phyloP scores from a whole-genome alignment of 2,329 filamentous ascomycete species.

The Sporothrix schenckii region DNA sequence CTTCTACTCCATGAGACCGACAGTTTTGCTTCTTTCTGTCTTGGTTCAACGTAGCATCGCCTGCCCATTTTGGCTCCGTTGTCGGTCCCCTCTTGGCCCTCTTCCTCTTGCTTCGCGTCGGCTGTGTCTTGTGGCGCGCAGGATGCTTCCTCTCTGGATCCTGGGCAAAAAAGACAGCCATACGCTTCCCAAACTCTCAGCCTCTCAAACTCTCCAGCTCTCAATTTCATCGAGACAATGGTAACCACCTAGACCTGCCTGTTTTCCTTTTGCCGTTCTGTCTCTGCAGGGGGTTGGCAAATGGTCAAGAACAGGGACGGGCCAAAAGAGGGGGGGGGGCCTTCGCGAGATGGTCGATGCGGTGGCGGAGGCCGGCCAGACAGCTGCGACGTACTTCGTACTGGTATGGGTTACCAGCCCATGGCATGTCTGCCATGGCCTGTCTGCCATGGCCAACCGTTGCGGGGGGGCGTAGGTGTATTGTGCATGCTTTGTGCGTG shows the following conservation, averaged over 20 bases:
- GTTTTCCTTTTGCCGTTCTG: neutral
- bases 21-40: neutral
- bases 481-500: neutral
- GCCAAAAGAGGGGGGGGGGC: neutral
- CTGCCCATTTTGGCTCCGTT: neutral
- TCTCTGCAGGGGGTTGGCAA: neutral
- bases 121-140: constrained; percentile 6
- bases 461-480: constrained; percentile 2
- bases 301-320: neutral
- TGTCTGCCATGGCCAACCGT: neutral
- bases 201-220: too few relatives aligned
- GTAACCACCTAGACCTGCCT: neutral
- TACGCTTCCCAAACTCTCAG: too few relatives aligned
- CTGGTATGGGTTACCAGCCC: too few relatives aligned
- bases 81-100: neutral
- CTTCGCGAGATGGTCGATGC: neutral
- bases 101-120: neutral
- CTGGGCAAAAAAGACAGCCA: neutral
- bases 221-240: neutral
- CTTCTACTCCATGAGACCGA: constrained; percentile 9
- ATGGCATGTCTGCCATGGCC: neutral
- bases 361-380: constrained; percentile 2
- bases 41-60: constrained; percentile 5
- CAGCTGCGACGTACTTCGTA: too few relatives aligned
- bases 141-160: constrained; percentile 20